Conservation (phyloP, 257 asterid genomes). For the Fraxinus excelsior region DNA sequence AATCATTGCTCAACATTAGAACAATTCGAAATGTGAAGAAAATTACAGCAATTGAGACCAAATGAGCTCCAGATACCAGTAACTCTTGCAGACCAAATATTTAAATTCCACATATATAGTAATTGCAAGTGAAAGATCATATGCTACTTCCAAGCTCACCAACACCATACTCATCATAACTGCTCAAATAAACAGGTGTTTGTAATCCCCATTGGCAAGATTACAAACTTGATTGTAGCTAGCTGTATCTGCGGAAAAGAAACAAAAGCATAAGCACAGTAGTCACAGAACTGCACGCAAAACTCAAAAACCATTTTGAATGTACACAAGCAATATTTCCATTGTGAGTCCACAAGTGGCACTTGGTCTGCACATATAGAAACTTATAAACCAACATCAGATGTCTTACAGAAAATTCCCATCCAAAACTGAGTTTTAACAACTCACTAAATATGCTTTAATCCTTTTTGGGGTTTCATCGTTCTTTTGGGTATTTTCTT, state of each 20-base stretch:
- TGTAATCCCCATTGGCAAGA: constrained; percentile 76
- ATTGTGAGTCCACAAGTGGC: background rate
- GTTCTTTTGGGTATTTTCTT: background rate
- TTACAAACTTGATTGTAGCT: constrained; percentile 63
- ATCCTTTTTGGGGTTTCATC: background rate
- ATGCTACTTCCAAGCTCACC: background rate
- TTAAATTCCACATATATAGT: constrained; percentile 3
- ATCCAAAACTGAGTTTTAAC: too few species aligned
- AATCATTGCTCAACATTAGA: too few species aligned
- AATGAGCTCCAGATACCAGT: constrained; percentile 9
- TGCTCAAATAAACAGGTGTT: constrained; percentile 63
- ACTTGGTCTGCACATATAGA: background rate
- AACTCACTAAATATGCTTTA: background rate
- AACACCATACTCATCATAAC: background rate
- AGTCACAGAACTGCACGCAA: background rate
- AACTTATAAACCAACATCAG: constrained; percentile 6
- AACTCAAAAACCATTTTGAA: background rate
- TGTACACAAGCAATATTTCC: background rate
- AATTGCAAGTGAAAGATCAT: constrained; percentile 1
- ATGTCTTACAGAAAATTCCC: too few species aligned
- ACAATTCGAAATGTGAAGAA: background rate
- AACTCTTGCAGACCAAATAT: background rate
- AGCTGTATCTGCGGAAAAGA: constrained; percentile 47
- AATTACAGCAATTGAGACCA: constrained; percentile 19
- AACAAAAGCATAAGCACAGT: constrained; percentile 10